Evolutionary conservation across 305 asterid genomes (phyloP), one percentile per base, ranked within the genome.

Genomic region (Rubia tinctorum): DNA sequence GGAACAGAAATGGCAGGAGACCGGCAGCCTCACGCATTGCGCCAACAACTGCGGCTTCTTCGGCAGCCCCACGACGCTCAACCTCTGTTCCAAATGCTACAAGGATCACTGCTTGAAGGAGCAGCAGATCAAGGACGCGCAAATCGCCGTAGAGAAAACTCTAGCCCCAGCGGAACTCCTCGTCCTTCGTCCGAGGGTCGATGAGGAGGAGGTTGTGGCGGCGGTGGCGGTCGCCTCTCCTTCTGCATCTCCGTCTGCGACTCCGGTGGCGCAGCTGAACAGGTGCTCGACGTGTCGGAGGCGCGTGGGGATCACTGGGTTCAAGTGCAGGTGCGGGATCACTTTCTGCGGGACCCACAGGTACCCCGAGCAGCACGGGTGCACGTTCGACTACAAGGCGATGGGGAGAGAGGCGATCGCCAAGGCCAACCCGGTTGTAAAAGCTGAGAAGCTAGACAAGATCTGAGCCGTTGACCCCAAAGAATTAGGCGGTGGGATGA

Each of bases 31-130:
- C 75, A 76, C 76, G 74, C 53, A 63, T 11, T 87, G 90, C 67
- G 88, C 88, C 20, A 87, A 82, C 73, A 87, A 82, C 77, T 84
- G 90, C 25, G 90, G 92, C 6, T 85, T 84, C 68, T 79, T 84
- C 61, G 88, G 88, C 34, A 85, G 86, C 75, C 80, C 87, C 8
- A 81, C 87, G 6, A 84, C 87, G 3, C 80, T 73, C 25, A 75
- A 85, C 66, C 77, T 85, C 65, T 87, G 90, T 77, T 85, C 90
- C 55, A 85, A 87, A 63, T 85, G 89, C 77, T 84, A 82, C 78
- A 85, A 73, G 25, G 86, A 82, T 61, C 64, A 71, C 72, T 77
- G 79, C 81, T 10, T 76, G 8, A 78, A 83, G 45, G 86, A 80
- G 27, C 81, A 70, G 68, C 82, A 79, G 37, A 63, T 76, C 58